A percentile compares a stretch with the other conserved stretches of the same genome.
These are phyloP conservation scores for Dissophora ornata DNA, from an alignment of 192 early-diverging fungal species.

Conservation along the genomic window DNA sequence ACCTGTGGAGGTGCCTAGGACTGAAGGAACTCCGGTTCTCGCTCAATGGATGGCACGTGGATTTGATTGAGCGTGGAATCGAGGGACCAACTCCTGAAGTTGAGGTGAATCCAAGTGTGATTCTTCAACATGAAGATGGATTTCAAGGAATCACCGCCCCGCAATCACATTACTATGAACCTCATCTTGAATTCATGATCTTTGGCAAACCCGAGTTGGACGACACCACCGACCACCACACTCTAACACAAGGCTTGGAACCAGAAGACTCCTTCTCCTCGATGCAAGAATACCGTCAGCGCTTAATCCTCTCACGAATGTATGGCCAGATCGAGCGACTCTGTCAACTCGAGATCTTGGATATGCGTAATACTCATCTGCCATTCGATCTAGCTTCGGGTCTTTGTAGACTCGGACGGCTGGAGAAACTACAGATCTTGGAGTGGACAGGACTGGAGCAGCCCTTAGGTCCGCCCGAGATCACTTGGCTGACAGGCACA, in stretches of 20 bases:
- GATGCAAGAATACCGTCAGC: conserved; percentile 27
- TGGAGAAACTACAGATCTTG: conserved; percentile 8
- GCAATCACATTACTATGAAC: too few species aligned
- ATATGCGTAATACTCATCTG: conserved; percentile 24
- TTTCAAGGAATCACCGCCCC: too few species aligned
- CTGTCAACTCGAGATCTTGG: not conserved
- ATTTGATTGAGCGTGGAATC: conserved; percentile 17
- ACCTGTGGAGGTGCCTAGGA: conserved; percentile 12
- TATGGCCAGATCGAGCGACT: conserved; percentile 35
- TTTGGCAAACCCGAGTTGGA: conserved; percentile 16
- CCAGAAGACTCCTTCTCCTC: not conserved
- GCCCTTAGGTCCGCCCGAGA: conserved; percentile 13
- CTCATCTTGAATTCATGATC: conserved; percentile 19
- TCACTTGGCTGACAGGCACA: conserved; percentile 20
- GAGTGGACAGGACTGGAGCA: conserved; percentile 15
- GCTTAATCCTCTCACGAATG: conserved; percentile 11
- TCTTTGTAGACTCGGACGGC: conserved; percentile 11
- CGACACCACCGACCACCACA: not conserved
- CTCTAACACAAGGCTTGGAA: not conserved
- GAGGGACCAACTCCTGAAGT: not conserved
- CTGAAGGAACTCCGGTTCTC: conserved; percentile 26
- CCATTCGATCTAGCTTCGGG: conserved; percentile 19
- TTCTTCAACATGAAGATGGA: too few species aligned
- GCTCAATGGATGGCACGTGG: conserved; percentile 7
- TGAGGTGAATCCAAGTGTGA: not conserved